phyloP scores from a whole-genome alignment of 257 asterid species.

The Schizonepeta tenuifolia region DNA sequence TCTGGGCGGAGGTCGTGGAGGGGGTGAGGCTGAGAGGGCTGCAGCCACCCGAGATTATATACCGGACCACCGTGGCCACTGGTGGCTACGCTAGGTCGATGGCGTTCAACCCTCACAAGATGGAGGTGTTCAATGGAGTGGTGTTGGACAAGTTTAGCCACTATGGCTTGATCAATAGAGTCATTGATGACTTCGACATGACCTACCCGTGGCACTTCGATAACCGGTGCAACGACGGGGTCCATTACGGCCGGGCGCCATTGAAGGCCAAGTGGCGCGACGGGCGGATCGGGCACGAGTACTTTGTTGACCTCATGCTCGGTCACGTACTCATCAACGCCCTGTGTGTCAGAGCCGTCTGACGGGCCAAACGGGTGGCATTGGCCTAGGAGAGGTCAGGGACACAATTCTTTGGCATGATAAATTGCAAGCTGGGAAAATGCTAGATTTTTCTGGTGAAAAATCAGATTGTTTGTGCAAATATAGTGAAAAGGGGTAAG shows the following conservation, averaged over 20 bases:
- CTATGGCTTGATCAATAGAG: constrained; percentile 47
- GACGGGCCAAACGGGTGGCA: background rate
- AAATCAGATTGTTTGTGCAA: constrained; percentile 9
- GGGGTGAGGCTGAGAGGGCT: constrained; percentile 49
- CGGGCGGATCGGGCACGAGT: constrained; percentile 85
- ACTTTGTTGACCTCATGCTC: constrained; percentile 88
- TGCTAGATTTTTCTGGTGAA: background rate
- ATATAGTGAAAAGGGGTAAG: constrained; percentile 5
- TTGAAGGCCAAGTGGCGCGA: constrained; percentile 71
- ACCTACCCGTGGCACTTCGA: constrained; percentile 93
- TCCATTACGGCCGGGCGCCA: constrained; percentile 89
- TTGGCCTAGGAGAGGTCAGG: background rate
- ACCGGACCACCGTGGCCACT: constrained; percentile 74
- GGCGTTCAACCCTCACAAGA: constrained; percentile 73
- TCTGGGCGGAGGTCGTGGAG: constrained; percentile 64
- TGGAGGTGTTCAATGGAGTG: constrained; percentile 91
- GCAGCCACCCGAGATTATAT: constrained; percentile 57
- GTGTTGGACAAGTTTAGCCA: constrained; percentile 70
- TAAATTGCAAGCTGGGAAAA: background rate
- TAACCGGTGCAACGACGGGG: constrained; percentile 86
- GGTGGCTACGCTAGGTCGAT: constrained; percentile 73
- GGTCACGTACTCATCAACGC: constrained; percentile 70
- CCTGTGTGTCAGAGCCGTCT: background rate
- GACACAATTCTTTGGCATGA: background rate
- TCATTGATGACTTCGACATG: constrained; percentile 81